A percentile compares a stretch with the other conserved stretches of the same genome.
Conservation (phyloP, 108 stramenopile genomes). For the Fragilaria crotonensis region DNA sequence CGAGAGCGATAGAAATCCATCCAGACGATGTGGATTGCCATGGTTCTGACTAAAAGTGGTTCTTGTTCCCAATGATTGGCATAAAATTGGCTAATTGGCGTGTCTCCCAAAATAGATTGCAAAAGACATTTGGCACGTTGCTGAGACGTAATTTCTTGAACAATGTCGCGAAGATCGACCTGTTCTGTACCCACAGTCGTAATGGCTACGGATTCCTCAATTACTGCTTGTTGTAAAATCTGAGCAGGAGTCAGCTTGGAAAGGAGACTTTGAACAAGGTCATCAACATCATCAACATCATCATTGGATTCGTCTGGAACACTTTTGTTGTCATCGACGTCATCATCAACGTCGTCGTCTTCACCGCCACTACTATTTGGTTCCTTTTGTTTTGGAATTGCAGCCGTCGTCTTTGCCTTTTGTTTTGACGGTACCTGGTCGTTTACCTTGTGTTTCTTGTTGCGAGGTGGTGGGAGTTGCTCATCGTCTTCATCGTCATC, state of each 20-base stretch:
- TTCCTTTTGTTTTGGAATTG: conserved; percentile 1
- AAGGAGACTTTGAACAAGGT: conserved; percentile 4
- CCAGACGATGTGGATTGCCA: conserved; percentile 21
- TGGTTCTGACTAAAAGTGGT: conserved; percentile 52
- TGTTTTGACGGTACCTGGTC: not conserved
- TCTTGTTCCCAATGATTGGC: conserved; percentile 74
- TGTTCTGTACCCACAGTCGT: not conserved
- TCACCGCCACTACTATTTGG: no score
- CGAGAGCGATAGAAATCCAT: conserved; percentile 52
- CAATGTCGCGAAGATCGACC: not conserved
- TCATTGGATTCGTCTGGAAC: conserved; percentile 7
- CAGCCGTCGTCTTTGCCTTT: conserved; percentile 4
- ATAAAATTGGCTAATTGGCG: conserved; percentile 61
- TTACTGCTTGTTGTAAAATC: conserved; percentile 14
- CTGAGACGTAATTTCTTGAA: conserved; percentile 35
- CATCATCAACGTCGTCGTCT: conserved; percentile 3
- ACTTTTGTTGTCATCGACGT: conserved; percentile 6
- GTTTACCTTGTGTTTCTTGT: not conserved
- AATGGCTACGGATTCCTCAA: conserved; percentile 4
- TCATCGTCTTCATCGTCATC: conserved; percentile 12
- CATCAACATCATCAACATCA: conserved; percentile 3
- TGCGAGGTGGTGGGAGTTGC: not conserved
- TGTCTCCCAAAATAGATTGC: conserved; percentile 55
- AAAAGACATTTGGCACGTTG: conserved; percentile 57
- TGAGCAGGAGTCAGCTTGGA: conserved; percentile 22